Evolutionary conservation across 2,329 filamentous ascomycete genomes (phyloP).

Genomic region (Simplicillium aogashimaense): DNA sequence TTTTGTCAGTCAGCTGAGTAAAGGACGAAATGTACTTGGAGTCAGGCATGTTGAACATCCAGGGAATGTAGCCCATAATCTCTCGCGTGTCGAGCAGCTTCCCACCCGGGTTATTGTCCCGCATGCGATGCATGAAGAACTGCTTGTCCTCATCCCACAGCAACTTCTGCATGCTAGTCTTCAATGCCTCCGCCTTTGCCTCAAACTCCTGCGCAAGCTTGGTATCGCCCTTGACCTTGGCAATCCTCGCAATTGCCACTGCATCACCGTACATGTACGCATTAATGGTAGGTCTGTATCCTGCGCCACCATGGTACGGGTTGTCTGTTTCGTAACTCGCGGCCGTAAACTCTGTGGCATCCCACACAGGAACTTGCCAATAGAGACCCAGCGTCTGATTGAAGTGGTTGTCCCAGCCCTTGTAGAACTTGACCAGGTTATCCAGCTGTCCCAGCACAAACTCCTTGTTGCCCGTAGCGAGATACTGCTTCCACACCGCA

Average conservation of each 20-base stretch:
- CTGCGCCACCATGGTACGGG: constrained; percentile 25
- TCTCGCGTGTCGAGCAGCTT: constrained; percentile 24
- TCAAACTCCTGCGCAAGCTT: constrained; percentile 18
- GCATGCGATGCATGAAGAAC: constrained; percentile 28
- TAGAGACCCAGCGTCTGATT: constrained; percentile 26
- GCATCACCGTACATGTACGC: constrained; percentile 33
- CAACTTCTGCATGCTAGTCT: constrained; percentile 20
- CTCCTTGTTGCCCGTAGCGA: constrained; percentile 24
- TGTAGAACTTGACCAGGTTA: constrained; percentile 27
- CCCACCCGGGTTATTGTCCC: constrained; percentile 18
- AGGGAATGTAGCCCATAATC: constrained; percentile 30
- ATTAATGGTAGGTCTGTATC: constrained; percentile 31
- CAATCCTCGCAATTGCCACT: constrained; percentile 25
- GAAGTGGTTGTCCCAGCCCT: constrained; percentile 25
- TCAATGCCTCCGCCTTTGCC: constrained; percentile 20
- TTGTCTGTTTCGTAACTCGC: constrained; percentile 14
- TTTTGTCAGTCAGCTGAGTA: constrained; percentile 10
- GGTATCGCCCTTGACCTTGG: constrained; percentile 19
- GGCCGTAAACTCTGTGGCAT: constrained; percentile 31
- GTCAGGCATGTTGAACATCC: constrained; percentile 27
- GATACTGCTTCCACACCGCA: constrained; percentile 13
- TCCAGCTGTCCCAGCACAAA: constrained; percentile 26
- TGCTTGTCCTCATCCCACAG: constrained; percentile 26
- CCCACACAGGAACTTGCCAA: constrained; percentile 29
- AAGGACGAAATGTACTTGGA: constrained; percentile 12